These are phyloP conservation scores for Termitomyces sp. DNA, from an alignment of 768 basidiomycete species.

Conservation along the genomic window DNA sequence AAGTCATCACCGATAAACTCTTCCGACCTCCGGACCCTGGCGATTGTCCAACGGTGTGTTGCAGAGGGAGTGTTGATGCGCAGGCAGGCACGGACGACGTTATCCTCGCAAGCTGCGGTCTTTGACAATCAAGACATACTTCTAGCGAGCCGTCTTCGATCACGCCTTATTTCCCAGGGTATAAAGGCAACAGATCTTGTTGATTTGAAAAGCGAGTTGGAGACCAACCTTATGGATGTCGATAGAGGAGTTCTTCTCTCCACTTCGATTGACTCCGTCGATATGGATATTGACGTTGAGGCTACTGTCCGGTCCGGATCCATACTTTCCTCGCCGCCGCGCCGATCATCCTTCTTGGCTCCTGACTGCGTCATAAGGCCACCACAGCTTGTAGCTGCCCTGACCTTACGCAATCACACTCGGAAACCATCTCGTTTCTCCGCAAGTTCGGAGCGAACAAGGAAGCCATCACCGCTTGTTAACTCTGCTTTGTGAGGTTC, in stretches of 20 bases:
- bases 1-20: constrained; percentile 6
- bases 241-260: constrained; percentile 7
- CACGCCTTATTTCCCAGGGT: constrained; percentile 15
- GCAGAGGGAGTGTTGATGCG: constrained; percentile 17
- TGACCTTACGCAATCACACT: constrained; percentile 14
- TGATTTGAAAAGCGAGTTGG: constrained; percentile 10
- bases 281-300: constrained; percentile 23
- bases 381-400: constrained; percentile 17
- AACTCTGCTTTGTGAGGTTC: constrained; percentile 11
- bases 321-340: constrained; percentile 9
- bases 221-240: constrained; percentile 12
- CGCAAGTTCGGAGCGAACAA: constrained; percentile 8
- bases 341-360: neutral
- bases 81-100: neutral
- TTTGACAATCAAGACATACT: constrained; percentile 18
- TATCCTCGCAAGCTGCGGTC: neutral
- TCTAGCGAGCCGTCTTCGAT: constrained; percentile 19
- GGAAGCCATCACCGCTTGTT: constrained; percentile 16
- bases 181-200: constrained; percentile 13
- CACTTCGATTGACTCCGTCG: constrained; percentile 18
- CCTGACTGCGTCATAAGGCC: constrained; percentile 9
- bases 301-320: constrained; percentile 1
- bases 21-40: constrained; percentile 18
- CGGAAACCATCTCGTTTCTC: constrained; percentile 9
- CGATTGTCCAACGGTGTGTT: constrained; percentile 19